Evolutionary conservation across 805 yeast species (phyloP), one percentile per base, ranked within the genome.

Genomic region (Torulaspora microellipsoides): DNA sequence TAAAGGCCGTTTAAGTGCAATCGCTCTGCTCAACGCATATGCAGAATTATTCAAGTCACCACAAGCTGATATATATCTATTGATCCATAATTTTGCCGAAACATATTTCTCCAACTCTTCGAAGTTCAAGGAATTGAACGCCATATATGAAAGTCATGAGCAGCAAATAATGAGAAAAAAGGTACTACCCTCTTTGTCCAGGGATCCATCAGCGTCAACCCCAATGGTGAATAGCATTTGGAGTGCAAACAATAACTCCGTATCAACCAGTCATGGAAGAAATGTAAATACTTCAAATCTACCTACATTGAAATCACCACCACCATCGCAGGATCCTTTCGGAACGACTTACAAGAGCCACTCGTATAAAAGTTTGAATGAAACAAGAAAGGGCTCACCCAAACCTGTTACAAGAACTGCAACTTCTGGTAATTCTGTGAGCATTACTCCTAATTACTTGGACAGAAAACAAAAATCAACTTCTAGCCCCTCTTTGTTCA

Each of bases 41-140:
- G 59, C 66, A 31, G 55, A 64, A 1, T 56, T 86, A 9, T 85
- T 86, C 52, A 58, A 54, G 36, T 55, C 68, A 1, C 48, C 53
- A 7, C 52, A 58, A 25, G 74, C 75, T 5, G 89, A 86, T 45
- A 60, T 81, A 12, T 68, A 73, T 44, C 60, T 84, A 6, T 62
- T 87, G 36, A 48, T 86, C 6, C 73, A 72, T 42, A 91, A 85
- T 50, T 66, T 83, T 40, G 66, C 81, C 3, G 83, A 81, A 49
- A 60, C 81, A 2, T 77, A 73, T 51, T 73, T 81, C 0, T 55
- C 65, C 13, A 63, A 64, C n/a, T 72, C 83, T 0, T 54, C 65
- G 1, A 72, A 75, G 44, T 65, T 69, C 31, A 67, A 65, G 32
- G 73, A 71, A 42, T 56, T 76, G 37, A 54, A 58, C 27, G 42